Evolutionary conservation across 495 filamentous ascomycete genomes (phyloP).

Genomic region (Talaromyces thailandensis): DNA sequence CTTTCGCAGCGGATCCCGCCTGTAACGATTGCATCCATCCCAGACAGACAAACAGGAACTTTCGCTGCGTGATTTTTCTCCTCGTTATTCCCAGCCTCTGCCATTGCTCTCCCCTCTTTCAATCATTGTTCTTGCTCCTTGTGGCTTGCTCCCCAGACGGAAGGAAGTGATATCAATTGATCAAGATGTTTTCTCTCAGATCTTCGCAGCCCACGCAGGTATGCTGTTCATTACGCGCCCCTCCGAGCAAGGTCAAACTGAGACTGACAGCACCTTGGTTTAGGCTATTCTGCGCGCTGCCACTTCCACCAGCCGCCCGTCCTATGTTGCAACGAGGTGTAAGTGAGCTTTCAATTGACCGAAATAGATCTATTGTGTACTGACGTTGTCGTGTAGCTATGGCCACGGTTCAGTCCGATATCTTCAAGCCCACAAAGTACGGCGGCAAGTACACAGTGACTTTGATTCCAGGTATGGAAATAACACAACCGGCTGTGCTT

Average conservation of each 20-base stretch:
- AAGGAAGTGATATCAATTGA: neutral
- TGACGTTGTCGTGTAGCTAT: conserved; percentile 27
- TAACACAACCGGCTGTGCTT: neutral
- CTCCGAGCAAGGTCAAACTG: neutral
- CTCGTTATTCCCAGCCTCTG: neutral
- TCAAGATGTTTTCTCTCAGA: conserved; percentile 23
- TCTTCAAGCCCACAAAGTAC: conserved; percentile 98
- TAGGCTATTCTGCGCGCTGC: conserved; percentile 14
- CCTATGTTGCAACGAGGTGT: conserved; percentile 33
- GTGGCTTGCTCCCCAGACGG: conserved; percentile 6
- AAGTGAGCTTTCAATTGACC: conserved; percentile 13
- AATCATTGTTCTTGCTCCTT: neutral
- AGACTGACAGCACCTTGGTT: conserved; percentile 2
- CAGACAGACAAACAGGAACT: neutral
- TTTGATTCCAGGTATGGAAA: conserved; percentile 71
- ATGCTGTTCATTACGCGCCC: conserved; percentile 4
- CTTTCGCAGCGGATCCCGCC: conserved; percentile 5
- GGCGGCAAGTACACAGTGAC: conserved; percentile 99
- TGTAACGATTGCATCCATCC: conserved; percentile 4
- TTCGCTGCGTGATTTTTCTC: conserved; percentile 4
- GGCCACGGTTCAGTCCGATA: conserved; percentile 76
- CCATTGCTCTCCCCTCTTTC: conserved; percentile 1
- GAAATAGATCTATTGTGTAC: neutral
- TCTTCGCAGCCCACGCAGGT: conserved; percentile 26
- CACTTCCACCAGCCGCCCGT: conserved; percentile 25